Percentiles rank a stretch among this genome's conserved stretches.
phyloP scores from a whole-genome alignment of 2,329 filamentous ascomycete species.

The Aschersonia sp. region DNA sequence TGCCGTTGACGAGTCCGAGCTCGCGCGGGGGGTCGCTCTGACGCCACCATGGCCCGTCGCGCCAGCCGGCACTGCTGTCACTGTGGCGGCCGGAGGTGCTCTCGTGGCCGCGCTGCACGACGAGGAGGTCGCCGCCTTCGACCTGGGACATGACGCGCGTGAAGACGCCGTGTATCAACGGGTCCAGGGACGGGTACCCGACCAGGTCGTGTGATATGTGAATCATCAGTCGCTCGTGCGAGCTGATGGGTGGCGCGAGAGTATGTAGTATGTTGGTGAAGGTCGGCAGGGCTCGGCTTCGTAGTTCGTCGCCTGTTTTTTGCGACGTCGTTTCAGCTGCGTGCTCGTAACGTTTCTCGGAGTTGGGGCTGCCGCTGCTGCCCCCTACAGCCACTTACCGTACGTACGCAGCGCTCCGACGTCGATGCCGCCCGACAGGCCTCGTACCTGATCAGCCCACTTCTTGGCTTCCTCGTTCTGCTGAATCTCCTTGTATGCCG shows the following conservation, averaged over 20 bases:
- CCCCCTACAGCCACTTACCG: constrained; percentile 11
- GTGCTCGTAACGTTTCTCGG: background rate
- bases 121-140: constrained; percentile 86
- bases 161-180: constrained; percentile 83
- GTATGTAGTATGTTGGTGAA: constrained; percentile 93
- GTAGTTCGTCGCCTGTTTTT: constrained; percentile 64
- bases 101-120: constrained; percentile 87
- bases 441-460: constrained; percentile 88
- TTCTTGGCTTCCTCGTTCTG: constrained; percentile 93
- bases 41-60: constrained; percentile 94
- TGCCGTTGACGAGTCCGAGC: constrained; percentile 64
- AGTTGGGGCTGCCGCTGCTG: background rate
- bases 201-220: constrained; percentile 94
- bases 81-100: constrained; percentile 52
- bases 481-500: constrained; percentile 85
- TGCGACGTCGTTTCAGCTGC: background rate
- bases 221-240: constrained; percentile 91
- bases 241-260: constrained; percentile 88
- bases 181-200: constrained; percentile 87
- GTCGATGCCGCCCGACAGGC: constrained; percentile 38
- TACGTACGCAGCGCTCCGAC: constrained; percentile 54
- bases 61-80: constrained; percentile 57
- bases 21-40: constrained; percentile 55
- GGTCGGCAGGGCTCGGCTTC: constrained; percentile 76
- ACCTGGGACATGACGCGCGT: constrained; percentile 97